Percentiles rank a stretch among this genome's conserved stretches.
These are phyloP conservation scores for Phoma sp. DNA, from an alignment of 2,329 filamentous ascomycete genomes.

Conservation along the genomic window DNA sequence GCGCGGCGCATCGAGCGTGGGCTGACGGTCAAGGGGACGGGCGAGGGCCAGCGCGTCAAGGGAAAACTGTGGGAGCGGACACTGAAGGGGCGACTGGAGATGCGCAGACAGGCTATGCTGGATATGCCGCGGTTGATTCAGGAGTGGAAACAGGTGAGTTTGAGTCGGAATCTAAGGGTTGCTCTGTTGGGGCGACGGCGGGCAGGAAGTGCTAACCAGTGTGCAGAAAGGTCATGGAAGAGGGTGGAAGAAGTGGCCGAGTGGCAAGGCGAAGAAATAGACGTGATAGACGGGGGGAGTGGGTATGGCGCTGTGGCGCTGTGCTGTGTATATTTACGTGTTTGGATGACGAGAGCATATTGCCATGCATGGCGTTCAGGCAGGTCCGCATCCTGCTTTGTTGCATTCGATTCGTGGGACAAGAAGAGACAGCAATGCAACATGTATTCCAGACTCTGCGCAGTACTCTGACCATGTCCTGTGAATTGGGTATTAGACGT, in stretches of 20 bases:
- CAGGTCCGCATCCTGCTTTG: constrained; percentile 13
- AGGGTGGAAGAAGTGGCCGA: constrained; percentile 78
- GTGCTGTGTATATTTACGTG: constrained; percentile 27
- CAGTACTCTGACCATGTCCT: not conserved
- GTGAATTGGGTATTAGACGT: too few species aligned
- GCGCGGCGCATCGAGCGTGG: constrained; percentile 78
- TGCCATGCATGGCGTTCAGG: constrained; percentile 17
- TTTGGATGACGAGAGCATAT: constrained; percentile 17
- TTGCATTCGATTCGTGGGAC: constrained; percentile 10
- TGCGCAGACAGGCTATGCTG: constrained; percentile 89
- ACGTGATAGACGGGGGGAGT: not conserved
- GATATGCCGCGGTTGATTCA: constrained; percentile 92
- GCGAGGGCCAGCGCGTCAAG: constrained; percentile 92
- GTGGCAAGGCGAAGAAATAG: constrained; percentile 35
- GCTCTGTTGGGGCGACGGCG: not conserved
- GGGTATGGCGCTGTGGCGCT: not conserved
- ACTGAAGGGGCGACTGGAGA: constrained; percentile 81
- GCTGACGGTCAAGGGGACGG: constrained; percentile 87
- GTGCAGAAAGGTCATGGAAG: constrained; percentile 71
- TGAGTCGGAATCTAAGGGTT: too few species aligned
- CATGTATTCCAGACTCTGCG: constrained; percentile 2
- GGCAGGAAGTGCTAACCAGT: constrained; percentile 43
- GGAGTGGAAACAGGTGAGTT: constrained; percentile 86
- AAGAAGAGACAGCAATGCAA: constrained; percentile 4
- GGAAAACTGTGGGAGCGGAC: constrained; percentile 92